phyloP scores from a whole-genome alignment of 768 basidiomycete genomes.

The Suillus subalutaceus region DNA sequence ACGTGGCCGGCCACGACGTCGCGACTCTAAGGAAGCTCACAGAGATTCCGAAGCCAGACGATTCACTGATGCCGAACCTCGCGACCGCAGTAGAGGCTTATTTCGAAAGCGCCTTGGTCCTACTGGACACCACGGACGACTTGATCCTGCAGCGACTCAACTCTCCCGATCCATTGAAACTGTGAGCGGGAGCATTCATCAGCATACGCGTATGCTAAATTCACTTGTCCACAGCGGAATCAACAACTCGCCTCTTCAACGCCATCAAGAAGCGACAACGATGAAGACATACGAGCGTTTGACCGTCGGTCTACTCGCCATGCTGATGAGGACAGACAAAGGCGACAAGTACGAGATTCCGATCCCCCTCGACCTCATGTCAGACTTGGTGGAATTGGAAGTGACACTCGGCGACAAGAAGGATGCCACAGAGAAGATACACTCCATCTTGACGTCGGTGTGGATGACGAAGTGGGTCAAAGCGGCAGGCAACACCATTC shows the following conservation, averaged over 20 bases:
- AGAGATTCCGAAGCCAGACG: not conserved
- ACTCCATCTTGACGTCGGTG: conserved; percentile 5
- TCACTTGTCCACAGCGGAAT: conserved; percentile 15
- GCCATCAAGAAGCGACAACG: conserved; percentile 16
- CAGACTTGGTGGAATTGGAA: not conserved
- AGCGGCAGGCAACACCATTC: not conserved
- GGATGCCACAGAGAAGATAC: not conserved
- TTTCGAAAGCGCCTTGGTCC: not conserved
- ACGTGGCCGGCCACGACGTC: not conserved
- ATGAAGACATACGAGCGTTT: conserved; percentile 19
- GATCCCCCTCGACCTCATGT: fast-evolving
- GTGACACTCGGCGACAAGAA: not conserved
- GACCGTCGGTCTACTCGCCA: not conserved
- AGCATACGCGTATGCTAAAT: not conserved
- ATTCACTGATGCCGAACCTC: not conserved
- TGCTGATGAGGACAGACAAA: conserved; percentile 2
- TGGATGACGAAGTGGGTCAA: conserved; percentile 19
- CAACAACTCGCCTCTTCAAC: conserved; percentile 28
- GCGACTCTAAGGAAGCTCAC: not conserved
- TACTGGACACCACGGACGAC: conserved; percentile 11
- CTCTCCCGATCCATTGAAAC: conserved; percentile 13
- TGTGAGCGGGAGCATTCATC: not conserved
- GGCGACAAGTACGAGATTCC: not conserved
- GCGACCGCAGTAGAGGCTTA: conserved; percentile 1
- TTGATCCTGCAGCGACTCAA: conserved; percentile 14